phyloP scores from a whole-genome alignment of 2,329 filamentous ascomycete species.

The Verticillium nonalfalfae region DNA sequence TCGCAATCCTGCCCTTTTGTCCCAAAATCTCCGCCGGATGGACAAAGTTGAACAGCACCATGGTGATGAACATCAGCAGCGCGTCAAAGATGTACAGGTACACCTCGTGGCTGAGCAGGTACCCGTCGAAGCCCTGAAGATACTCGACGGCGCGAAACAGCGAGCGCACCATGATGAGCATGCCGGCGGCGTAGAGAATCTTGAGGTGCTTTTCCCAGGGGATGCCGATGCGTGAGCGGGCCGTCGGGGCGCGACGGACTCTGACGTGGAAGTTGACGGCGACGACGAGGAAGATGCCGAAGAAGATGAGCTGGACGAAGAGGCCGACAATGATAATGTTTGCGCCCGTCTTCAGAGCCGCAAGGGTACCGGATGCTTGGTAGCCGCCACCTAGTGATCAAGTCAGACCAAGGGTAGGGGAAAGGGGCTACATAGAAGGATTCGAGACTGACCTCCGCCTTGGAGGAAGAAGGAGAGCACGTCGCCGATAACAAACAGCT shows the following conservation, averaged over 20 bases:
- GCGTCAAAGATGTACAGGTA: slow-evolving; percentile 31
- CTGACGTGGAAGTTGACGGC: slow-evolving; percentile 37
- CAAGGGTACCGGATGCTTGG: slow-evolving; percentile 3
- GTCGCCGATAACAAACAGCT: slow-evolving; percentile 27
- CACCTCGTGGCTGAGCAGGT: slow-evolving; percentile 24
- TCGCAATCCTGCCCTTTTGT: neutral
- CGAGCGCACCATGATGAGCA: slow-evolving; percentile 32
- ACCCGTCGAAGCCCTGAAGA: slow-evolving; percentile 23
- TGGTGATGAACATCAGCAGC: slow-evolving; percentile 22
- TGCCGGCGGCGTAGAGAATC: slow-evolving; percentile 18
- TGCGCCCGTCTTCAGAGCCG: slow-evolving; percentile 23
- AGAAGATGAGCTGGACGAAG: slow-evolving; percentile 47
- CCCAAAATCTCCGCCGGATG: slow-evolving; percentile 1
- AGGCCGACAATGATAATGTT: slow-evolving; percentile 46
- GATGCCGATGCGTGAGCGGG: slow-evolving; percentile 12
- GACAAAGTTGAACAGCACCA: slow-evolving; percentile 11
- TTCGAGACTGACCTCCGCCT: neutral
- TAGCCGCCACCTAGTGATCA: slow-evolving; percentile 7
- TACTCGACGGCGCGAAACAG: slow-evolving; percentile 37
- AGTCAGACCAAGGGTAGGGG: neutral
- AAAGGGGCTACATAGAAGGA: neutral
- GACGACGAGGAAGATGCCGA: slow-evolving; percentile 44
- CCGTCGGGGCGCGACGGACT: slow-evolving; percentile 15
- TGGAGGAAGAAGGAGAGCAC: slow-evolving; percentile 22
- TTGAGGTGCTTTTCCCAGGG: slow-evolving; percentile 23